These are phyloP conservation scores for Gnaphalium uliginosum DNA, from an alignment of 129 eudicot genomes.

Conservation along the genomic window DNA sequence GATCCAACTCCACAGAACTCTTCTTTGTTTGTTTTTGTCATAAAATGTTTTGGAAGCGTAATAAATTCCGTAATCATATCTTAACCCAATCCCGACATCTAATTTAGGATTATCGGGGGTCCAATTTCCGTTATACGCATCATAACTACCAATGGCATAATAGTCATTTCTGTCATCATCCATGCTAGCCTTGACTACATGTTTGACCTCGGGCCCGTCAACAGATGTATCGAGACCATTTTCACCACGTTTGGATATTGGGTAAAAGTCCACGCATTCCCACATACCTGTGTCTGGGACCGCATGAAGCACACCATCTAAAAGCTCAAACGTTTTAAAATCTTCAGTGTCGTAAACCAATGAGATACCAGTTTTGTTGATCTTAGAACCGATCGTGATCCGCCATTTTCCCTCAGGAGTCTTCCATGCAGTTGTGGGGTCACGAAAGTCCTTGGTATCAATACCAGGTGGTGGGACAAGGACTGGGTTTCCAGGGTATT, in stretches of 20 bases:
- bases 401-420: conserved; percentile 74
- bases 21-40: conserved; percentile 65
- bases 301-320: conserved; percentile 51
- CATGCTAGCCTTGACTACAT: conserved; percentile 68
- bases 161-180: conserved; percentile 72
- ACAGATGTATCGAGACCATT: conserved; percentile 66
- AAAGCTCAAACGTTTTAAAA: conserved; percentile 50
- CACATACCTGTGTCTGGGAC: conserved; percentile 84
- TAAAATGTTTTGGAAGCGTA: conserved; percentile 88
- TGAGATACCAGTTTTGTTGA: conserved; percentile 67
- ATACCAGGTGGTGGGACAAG: conserved; percentile 76
- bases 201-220: conserved; percentile 63
- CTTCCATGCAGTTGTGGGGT: conserved; percentile 90
- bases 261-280: conserved; percentile 86
- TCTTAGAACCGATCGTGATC: conserved; percentile 65
- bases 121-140: conserved; percentile 50
- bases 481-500: conserved; percentile 70
- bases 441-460: conserved; percentile 54
- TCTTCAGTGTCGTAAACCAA: conserved; percentile 66
- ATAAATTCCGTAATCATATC: conserved; percentile 76
- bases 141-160: conserved; percentile 71
- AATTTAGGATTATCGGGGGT: conserved; percentile 55
- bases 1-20: conserved; percentile 83
- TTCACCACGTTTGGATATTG: conserved; percentile 44
- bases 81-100: conserved; percentile 72